These are phyloP conservation scores for Kazachstania martiniae DNA, from an alignment of 805 yeast species.

Conservation along the genomic window DNA sequence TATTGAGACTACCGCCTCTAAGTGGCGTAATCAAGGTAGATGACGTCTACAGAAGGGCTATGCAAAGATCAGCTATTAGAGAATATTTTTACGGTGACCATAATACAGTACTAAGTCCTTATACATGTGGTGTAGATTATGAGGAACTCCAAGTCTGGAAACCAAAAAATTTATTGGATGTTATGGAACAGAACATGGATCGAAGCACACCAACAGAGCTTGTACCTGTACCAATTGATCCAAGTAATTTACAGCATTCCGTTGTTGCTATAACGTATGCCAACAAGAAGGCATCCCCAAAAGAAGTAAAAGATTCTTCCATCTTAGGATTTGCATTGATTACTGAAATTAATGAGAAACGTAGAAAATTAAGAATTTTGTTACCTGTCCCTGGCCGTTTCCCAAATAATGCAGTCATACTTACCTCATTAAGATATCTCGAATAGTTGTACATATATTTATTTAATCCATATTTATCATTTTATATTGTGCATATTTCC, in stretches of 20 bases:
- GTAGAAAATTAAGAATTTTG: conserved; percentile 55
- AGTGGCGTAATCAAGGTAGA: conserved; percentile 73
- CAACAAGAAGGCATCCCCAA: conserved; percentile 35
- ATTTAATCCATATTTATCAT: no score
- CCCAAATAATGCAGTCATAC: conserved; percentile 62
- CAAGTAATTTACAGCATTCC: conserved; percentile 59
- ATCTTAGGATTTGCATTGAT: conserved; percentile 71
- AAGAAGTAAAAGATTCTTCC: conserved; percentile 41
- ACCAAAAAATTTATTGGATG: conserved; percentile 33
- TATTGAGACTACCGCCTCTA: conserved; percentile 54
- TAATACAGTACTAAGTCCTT: conserved; percentile 66
- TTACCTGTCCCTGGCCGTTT: conserved; percentile 82
- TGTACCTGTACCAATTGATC: conserved; percentile 33
- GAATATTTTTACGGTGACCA: conserved; percentile 84
- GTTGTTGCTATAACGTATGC: conserved; percentile 57
- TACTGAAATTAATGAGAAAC: conserved; percentile 63
- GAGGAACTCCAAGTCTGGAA: conserved; percentile 52
- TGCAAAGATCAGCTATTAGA: conserved; percentile 67
- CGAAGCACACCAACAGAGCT: conserved; percentile 18
- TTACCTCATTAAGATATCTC: conserved; percentile 72
- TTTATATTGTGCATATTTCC: no score
- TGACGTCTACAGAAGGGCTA: conserved; percentile 52
- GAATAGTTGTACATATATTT: conserved; percentile 37
- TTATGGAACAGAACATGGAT: conserved; percentile 1
- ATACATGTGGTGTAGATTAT: conserved; percentile 63